Evolutionary conservation across 1,284 basidiomycete species (phyloP), one percentile per base, ranked within the genome.

Genomic region (Polyporus tsugae): DNA sequence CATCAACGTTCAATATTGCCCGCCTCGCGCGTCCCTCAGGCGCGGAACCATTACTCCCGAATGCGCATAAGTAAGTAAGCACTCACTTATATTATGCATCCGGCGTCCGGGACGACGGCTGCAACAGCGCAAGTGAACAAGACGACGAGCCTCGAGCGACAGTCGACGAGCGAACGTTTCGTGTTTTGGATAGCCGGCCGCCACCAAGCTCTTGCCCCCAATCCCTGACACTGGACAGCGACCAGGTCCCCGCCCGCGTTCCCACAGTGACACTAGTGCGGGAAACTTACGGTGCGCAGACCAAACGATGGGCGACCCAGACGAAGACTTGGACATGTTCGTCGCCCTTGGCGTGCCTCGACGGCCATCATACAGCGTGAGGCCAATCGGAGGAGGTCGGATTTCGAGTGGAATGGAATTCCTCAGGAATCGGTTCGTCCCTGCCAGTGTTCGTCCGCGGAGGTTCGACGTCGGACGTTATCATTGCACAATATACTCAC

Each of bases 221-320:
- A 42, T 42, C 41, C 29, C 29, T 29, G 29, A 29, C 29, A 29
- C 1, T 29, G 41, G 3, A 2, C 2, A 1, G 0, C 11, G 15
- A 17, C 41, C 15, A 17, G 41, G 41, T 19, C 15, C 35, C 33
- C 35, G 35, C 35, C 55, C 7, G 5, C 7, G 3, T n/a, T 58
- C 55, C 35, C 55, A 58, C 55, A n/a, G n/a, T n/a, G n/a, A n/a
- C n/a, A 38, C 55, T 58, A 58, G 35, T 19, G 55, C 55, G 55
- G 55, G 55, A 58, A 58, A n/a, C 19, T 33, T 15, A 36, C 19
- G 33, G 55, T 38, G 35, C 33, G 33, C 55, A 35, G 19, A 5
- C 55, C 29, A 15, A 29, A 1, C 53, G 35, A 17, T 35, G 15
- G 5, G 22, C 58, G 38, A 25, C 58, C 3, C 7, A 22, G 11